Conservation (phyloP, 352 stramenopile genomes). For the Phytophthora cryptogea region DNA sequence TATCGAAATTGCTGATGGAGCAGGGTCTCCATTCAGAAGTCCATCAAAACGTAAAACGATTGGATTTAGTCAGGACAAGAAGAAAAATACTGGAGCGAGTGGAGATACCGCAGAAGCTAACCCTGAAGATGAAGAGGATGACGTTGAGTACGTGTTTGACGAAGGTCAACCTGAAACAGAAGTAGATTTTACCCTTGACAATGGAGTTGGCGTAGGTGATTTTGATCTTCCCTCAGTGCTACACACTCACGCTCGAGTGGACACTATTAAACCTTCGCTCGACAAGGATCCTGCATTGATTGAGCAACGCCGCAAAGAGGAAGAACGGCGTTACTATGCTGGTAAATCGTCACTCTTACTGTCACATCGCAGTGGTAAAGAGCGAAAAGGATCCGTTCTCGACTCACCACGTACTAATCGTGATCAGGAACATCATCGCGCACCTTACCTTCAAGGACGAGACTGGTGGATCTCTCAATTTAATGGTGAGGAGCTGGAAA, state of each 20-base stretch:
- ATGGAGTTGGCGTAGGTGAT: conserved; percentile 67
- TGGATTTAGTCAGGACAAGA: neutral
- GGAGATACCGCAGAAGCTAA: neutral
- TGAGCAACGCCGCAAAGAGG: conserved; percentile 46
- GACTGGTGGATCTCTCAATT: conserved; percentile 80
- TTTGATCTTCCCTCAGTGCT: conserved; percentile 38
- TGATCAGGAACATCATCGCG: conserved; percentile 28
- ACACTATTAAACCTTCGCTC: conserved; percentile 5
- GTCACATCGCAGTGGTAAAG: conserved; percentile 6
- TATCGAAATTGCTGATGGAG: conserved; percentile 12
- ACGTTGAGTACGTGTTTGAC: conserved; percentile 15
- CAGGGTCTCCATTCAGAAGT: conserved; percentile 49
- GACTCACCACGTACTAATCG: conserved; percentile 14
- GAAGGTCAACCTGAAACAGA: conserved; percentile 29
- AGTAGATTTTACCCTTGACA: conserved; percentile 27
- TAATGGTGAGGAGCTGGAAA: conserved; percentile 78
- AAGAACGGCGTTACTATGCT: conserved; percentile 59
- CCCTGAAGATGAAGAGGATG: conserved; percentile 12
- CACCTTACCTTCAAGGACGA: conserved; percentile 57
- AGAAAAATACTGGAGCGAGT: neutral
- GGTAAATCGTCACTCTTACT: conserved; percentile 49
- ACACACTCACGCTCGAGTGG: conserved; percentile 24
- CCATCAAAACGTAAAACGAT: conserved; percentile 28
- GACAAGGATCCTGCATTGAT: conserved; percentile 54
- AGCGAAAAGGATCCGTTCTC: conserved; percentile 1